A percentile compares a stretch with the other conserved stretches of the same genome.
Conservation (phyloP, 108 stramenopile genomes). For the Fistulifera pelliculosa region DNA sequence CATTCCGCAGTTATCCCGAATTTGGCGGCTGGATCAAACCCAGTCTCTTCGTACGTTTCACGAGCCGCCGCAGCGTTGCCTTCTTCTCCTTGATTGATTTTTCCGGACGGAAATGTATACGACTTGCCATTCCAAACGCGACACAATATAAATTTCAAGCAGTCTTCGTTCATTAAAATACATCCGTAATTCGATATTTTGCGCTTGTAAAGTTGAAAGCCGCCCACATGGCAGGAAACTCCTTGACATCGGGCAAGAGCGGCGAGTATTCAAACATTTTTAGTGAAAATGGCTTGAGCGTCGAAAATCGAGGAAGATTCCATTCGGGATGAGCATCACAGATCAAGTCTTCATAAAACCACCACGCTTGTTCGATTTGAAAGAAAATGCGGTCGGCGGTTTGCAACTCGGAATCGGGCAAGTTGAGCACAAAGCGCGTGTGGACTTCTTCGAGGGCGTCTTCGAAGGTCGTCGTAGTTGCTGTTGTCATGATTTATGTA, state of each 20-base stretch:
- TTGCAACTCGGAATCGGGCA: slow-evolving; percentile 65
- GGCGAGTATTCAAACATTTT: slow-evolving; percentile 63
- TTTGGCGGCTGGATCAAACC: slow-evolving; percentile 68
- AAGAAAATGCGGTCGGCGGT: slow-evolving; percentile 78
- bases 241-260: slow-evolving; percentile 29
- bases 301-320: slow-evolving; percentile 46
- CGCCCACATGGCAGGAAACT: slow-evolving; percentile 60
- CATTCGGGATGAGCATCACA: slow-evolving; percentile 35
- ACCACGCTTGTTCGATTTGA: slow-evolving; percentile 88
- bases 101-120: slow-evolving; percentile 81
- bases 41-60: slow-evolving; percentile 90
- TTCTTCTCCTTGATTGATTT: slow-evolving; percentile 78
- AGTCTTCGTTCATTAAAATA: slow-evolving; percentile 53
- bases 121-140: slow-evolving; percentile 51
- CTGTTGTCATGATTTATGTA: too few relatives aligned
- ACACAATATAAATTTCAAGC: slow-evolving; percentile 50
- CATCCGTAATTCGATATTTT: slow-evolving; percentile 77
- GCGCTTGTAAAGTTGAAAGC: slow-evolving; percentile 68
- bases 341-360: slow-evolving; percentile 86
- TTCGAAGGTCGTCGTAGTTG: slow-evolving; percentile 22
- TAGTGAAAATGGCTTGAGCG: slow-evolving; percentile 56
- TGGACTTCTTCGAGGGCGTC: slow-evolving; percentile 86
- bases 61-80: slow-evolving; percentile 62
- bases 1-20: slow-evolving; percentile 30
- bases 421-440: slow-evolving; percentile 78